Percentiles rank a stretch among this genome's conserved stretches.
These are phyloP conservation scores for Rhododendron simsii DNA, from an alignment of 148 eudicot genomes.

Conservation along the genomic window DNA sequence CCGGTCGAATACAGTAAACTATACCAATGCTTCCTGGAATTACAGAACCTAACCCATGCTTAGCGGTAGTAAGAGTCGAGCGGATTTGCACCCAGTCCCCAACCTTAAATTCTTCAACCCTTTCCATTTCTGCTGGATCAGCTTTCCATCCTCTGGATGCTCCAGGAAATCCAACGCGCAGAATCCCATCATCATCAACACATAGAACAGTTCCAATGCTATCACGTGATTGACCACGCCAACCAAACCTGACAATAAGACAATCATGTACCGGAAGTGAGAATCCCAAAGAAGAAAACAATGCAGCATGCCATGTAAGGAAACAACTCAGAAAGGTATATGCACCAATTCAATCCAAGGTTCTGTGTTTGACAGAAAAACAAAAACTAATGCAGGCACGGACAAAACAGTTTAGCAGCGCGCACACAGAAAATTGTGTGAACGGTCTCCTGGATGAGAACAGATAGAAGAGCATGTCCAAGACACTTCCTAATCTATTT, in stretches of 20 bases:
- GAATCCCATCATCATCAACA: constrained; percentile 97
- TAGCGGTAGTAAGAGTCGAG: constrained; percentile 87
- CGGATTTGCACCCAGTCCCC: constrained; percentile 99
- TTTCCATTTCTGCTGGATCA: constrained; percentile 99
- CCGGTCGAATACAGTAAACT: constrained; percentile 91
- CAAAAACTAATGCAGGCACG: not conserved
- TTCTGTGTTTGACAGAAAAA: not conserved
- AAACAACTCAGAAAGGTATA: not conserved
- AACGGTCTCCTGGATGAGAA: not conserved
- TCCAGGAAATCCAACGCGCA: constrained; percentile 99
- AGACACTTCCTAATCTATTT: not conserved
- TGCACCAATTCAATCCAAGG: not conserved
- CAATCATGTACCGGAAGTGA: not conserved
- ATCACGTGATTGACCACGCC: constrained; percentile 88
- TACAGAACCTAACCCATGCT: constrained; percentile 91
- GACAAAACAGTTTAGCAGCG: not conserved
- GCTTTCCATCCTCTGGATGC: constrained; percentile 99
- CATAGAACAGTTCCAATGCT: constrained; percentile 94
- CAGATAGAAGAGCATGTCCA: not conserved
- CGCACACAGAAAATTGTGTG: not conserved
- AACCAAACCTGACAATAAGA: constrained; percentile 65
- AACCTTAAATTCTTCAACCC: constrained; percentile 96
- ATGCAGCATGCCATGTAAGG: not conserved
- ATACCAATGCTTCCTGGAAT: constrained; percentile 98
- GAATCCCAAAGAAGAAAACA: not conserved